A percentile compares a stretch with the other conserved stretches of the same genome.
Evolutionary conservation across 495 filamentous ascomycete genomes (phyloP).

Genomic region (Podospora bellae-mahoneyi): DNA sequence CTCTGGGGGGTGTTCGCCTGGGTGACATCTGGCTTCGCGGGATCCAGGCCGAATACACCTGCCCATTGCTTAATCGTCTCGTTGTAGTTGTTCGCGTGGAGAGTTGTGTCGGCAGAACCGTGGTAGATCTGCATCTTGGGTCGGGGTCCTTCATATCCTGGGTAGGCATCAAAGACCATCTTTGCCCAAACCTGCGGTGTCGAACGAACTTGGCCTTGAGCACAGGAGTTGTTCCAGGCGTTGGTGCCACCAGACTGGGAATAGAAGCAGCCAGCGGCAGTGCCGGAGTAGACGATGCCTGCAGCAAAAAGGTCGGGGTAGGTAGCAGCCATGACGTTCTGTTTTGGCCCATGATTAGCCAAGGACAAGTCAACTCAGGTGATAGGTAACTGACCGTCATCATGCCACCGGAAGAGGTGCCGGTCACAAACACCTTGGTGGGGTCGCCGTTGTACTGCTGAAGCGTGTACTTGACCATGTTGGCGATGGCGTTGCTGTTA

Average conservation of each 20-base stretch:
- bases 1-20: slow-evolving; percentile 20
- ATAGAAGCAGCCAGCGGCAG: slow-evolving; percentile 39
- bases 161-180: slow-evolving; percentile 42
- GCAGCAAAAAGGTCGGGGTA: slow-evolving; percentile 45
- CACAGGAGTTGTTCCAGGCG: slow-evolving; percentile 39
- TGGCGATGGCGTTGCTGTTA: slow-evolving; percentile 55
- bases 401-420: slow-evolving; percentile 51
- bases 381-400: slow-evolving; percentile 39
- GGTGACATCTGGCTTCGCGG: slow-evolving; percentile 17
- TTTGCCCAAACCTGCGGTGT: slow-evolving; percentile 43
- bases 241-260: slow-evolving; percentile 28
- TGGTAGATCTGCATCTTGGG: slow-evolving; percentile 54
- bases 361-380: too few relatives aligned
- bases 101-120: slow-evolving; percentile 40
- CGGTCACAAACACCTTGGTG: slow-evolving; percentile 48
- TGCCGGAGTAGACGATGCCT: slow-evolving; percentile 39
- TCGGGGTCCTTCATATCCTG: slow-evolving; percentile 42
- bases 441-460: slow-evolving; percentile 49
- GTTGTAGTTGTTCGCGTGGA: slow-evolving; percentile 45
- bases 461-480: slow-evolving; percentile 57
- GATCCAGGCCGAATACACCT: slow-evolving; percentile 41
- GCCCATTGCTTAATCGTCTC: slow-evolving; percentile 54
- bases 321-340: slow-evolving; percentile 36
- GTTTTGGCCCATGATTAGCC: background rate
- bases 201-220: slow-evolving; percentile 32